Conservation (phyloP, 768 basidiomycete genomes). For the Hemileccinum impolitum region DNA sequence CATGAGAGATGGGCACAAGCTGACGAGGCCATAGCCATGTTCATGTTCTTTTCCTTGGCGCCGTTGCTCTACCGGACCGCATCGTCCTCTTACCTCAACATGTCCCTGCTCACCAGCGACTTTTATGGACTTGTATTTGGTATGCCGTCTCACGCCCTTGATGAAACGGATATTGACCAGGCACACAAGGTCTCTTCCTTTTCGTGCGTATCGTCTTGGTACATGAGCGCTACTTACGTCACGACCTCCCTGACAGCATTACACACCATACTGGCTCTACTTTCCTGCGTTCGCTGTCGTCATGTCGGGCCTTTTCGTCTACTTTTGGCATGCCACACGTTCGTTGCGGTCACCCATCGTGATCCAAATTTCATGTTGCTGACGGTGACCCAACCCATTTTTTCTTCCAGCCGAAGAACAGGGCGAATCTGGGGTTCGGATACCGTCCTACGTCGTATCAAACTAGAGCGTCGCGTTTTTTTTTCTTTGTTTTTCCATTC, state of each 20-base stretch:
- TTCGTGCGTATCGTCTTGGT: constrained; percentile 36
- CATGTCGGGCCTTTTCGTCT: constrained; percentile 68
- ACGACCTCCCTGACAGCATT: constrained; percentile 50
- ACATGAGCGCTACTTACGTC: not conserved
- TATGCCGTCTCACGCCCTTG: constrained; percentile 2
- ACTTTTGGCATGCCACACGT: constrained; percentile 86
- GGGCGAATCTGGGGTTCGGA: constrained; percentile 39
- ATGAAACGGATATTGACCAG: constrained; percentile 1
- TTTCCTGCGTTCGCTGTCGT: constrained; percentile 75
- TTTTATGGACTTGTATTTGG: constrained; percentile 84
- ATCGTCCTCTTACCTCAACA: constrained; percentile 81
- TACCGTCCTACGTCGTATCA: too few relatives aligned
- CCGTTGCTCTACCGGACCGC: constrained; percentile 80
- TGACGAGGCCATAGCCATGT: constrained; percentile 49
- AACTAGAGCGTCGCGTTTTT: too few relatives aligned
- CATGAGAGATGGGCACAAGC: not conserved
- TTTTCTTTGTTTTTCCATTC: too few relatives aligned
- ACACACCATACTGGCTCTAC: constrained; percentile 84
- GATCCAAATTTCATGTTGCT: too few relatives aligned
- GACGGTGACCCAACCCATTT: too few relatives aligned
- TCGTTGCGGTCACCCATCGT: constrained; percentile 32
- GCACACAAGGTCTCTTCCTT: constrained; percentile 43
- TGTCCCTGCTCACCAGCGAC: constrained; percentile 82
- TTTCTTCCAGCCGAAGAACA: constrained; percentile 63
- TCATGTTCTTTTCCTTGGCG: constrained; percentile 78